Evolutionary conservation across 192 early-diverging fungal genomes (phyloP), one percentile per base, ranked within the genome.

Genomic region (Chytriomyces sp.): DNA sequence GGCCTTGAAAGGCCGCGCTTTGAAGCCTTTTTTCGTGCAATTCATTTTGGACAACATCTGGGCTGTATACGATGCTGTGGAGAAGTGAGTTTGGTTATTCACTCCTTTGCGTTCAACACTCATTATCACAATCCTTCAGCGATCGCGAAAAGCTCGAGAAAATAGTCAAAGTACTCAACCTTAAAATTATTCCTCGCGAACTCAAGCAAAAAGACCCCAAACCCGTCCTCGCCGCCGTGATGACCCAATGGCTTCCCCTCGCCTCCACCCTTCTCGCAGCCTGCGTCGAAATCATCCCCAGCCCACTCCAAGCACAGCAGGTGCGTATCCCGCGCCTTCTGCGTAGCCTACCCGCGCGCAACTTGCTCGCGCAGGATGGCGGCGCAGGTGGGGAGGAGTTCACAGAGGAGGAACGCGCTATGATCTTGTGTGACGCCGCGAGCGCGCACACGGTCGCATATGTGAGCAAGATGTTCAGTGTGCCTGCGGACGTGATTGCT

Each of bases 11-110:
- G 93, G 93, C 1, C 75, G 93, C 36, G 70, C 81, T 0, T 78
- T 96, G 61, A 98, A 99, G 77, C 95, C 96, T 3, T 82, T 99
- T 83, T 98, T 98, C 84, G 95, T 98, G 41, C 98, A 99, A 77
- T 89, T 99, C 56, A 91, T 94, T 4, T 74, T 99, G 66, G 89
- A 92, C 19, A 96, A 98, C 58, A 85, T 99, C 25, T 99, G 96
- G 96, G 87, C 93, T 67, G 88, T 98, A 0, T 98, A 98, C 76
- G 92, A 97, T 40, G 89, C 88, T 59, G 79, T 86, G 8, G 61
- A 82, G 39, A 77, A 78, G 78, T 77, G 56, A 70, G 80, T 44
- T 69, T 58, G 33, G 17, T 4, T 59, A 19, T 0, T 40, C 12
- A 8, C 22, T 19, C 0, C 22, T 41, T 41, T 22, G 39, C 10